Evolutionary conservation across 768 basidiomycete species (phyloP).

Genomic region (Suillus alpinus): DNA sequence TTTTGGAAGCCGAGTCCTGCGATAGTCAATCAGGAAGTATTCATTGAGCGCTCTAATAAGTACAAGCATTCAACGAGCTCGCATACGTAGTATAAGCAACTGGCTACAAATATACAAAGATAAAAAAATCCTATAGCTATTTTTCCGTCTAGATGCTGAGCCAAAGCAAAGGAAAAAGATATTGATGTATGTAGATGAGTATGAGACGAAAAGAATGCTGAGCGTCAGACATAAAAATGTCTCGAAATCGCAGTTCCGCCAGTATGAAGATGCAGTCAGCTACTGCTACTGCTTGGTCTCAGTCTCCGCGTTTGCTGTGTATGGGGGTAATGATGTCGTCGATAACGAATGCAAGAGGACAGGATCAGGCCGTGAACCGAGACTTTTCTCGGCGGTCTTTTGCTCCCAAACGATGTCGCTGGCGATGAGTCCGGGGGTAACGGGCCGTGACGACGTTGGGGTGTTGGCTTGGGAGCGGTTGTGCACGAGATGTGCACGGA

Average conservation of each 20-base stretch:
- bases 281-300: constrained; percentile 23
- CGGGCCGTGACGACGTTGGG: constrained; percentile 60
- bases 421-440: constrained; percentile 48
- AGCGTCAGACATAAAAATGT: neutral
- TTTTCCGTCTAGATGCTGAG: neutral
- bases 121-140: neutral
- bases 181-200: neutral
- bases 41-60: neutral
- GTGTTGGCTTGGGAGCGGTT: constrained; percentile 85
- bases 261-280: neutral
- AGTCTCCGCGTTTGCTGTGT: constrained; percentile 22
- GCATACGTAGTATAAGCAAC: neutral
- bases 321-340: constrained; percentile 43
- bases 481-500: constrained; percentile 89
- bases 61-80: neutral
- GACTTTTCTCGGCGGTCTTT: constrained; percentile 11
- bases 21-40: no score
- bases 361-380: constrained; percentile 4
- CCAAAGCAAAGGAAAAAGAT: neutral
- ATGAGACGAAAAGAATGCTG: neutral
- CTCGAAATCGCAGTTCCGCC: neutral
- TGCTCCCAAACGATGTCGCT: constrained; percentile 24
- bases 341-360: constrained; percentile 34
- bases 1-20: no score
- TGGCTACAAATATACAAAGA: constrained; percentile 1